phyloP scores from a whole-genome alignment of 140 eudicot species.

The Stevia rebaudiana region DNA sequence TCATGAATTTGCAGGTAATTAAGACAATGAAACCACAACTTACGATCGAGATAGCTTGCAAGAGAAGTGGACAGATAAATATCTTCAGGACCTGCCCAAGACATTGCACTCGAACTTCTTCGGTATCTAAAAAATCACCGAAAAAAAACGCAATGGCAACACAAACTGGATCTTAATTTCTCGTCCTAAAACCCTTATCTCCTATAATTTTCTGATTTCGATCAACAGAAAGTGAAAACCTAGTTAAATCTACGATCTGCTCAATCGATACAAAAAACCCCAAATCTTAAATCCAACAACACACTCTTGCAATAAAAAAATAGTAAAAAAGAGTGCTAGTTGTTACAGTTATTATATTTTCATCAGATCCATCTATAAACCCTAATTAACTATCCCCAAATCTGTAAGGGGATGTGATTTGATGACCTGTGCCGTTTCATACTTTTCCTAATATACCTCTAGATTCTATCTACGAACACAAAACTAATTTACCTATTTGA shows the following conservation, averaged over 20 bases:
- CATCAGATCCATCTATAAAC: constrained; percentile 27
- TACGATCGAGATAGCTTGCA: constrained; percentile 88
- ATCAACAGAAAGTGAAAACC: not conserved
- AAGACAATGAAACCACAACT: constrained; percentile 18
- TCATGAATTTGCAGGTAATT: not conserved
- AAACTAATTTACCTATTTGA: not conserved
- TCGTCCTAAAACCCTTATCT: not conserved
- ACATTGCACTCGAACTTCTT: constrained; percentile 46
- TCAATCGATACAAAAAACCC: not conserved
- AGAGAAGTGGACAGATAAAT: constrained; percentile 73
- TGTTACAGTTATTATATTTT: not conserved
- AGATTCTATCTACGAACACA: not conserved
- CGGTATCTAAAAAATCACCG: constrained; percentile 48
- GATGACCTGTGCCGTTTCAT: constrained; percentile 7
- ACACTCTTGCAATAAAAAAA: constrained; percentile 12
- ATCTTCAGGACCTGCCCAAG: constrained; percentile 93
- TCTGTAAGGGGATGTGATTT: constrained; percentile 23
- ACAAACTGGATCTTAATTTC: constrained; percentile 11
- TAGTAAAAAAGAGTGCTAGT: not conserved
- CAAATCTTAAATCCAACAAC: constrained; percentile 12
- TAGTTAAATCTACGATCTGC: constrained; percentile 16
- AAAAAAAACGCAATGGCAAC: constrained; percentile 59
- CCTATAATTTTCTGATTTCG: not conserved
- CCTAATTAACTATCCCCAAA: constrained; percentile 44
- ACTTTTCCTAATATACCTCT: not conserved